These are phyloP conservation scores for Suillus decipiens DNA, from an alignment of 768 basidiomycete genomes.

Conservation along the genomic window DNA sequence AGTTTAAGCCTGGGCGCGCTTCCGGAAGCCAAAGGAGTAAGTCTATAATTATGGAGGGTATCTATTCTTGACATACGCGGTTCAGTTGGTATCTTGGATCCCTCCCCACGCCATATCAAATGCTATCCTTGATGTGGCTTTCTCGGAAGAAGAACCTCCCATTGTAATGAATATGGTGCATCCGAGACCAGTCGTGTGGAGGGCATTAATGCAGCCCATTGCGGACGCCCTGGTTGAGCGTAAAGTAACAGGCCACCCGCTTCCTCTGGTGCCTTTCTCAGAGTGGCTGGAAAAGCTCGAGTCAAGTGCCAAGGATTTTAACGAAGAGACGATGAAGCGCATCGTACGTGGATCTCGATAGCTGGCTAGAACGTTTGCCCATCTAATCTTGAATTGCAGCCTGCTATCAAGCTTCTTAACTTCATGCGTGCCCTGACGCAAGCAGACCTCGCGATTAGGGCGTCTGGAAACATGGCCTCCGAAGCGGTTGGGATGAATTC, in stretches of 20 bases:
- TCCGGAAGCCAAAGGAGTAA: constrained; percentile 29
- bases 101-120: too few species aligned
- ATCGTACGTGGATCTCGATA: constrained; percentile 23
- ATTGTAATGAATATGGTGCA: too few species aligned
- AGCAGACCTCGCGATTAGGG: constrained; percentile 17
- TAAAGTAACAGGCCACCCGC: too few species aligned
- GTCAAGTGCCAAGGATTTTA: constrained; percentile 7
- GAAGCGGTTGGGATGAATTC: constrained; percentile 4
- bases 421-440: constrained; percentile 24
- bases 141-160: too few species aligned
- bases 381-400: constrained; percentile 15
- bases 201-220: too few species aligned
- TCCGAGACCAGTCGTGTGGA: too few species aligned
- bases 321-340: constrained; percentile 23
- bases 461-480: background rate
- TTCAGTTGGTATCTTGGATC: constrained; percentile 23
- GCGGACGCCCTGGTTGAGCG: too few species aligned
- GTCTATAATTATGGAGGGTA: constrained; percentile 4
- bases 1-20: constrained; percentile 27
- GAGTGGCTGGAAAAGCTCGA: too few species aligned
- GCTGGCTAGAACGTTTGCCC: background rate
- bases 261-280: too few species aligned
- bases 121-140: too few species aligned
- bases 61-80: background rate
- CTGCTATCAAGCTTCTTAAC: constrained; percentile 31